Base-by-base conservation (phyloP, 2,329 filamentous ascomycete genomes). In the Ophioceras dolichostomum region DNA sequence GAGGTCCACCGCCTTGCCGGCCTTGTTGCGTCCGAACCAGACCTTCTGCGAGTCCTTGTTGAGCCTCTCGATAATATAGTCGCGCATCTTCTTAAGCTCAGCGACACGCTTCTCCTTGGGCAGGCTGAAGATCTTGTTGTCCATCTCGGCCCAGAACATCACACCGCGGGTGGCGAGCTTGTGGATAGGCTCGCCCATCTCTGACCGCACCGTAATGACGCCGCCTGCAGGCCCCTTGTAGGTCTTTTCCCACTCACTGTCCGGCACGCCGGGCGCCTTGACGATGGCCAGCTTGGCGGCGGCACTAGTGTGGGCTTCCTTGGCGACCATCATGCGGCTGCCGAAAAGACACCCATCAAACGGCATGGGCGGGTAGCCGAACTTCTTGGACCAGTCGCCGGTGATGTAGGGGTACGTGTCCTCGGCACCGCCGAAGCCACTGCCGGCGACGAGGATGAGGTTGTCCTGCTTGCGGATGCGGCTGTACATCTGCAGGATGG, bases 141-240 rank as follows among this genome's bases (percentile, higher is more conserved):
- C 91, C 87, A 98, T 94, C 64, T 98, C 93, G 35, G 87, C 81
- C 91, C 91, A 98, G 69, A 98, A 94, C 38, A 76, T 69, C 34
- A 98, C 88, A 73, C 91, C 91, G 41, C 93, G 83, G 34, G 91
- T 98, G 13, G 91, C 93, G 41, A 98, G 76, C 68, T 98, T 98
- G 69, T 98, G 91, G 44, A 98, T 98, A 5, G 91, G 93, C 68
- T 98, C 91, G 32, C 91, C 93, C 93, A 98, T 98, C 64, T 98
- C 91, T 1, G 91, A 98, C 45, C 87, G 78, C 34, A 98, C 91
- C 20, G 91, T 98, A 51, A 98, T 89, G 45, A 98, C 78, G 56
- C 91, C 91, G 51, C 91, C 91, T 40, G 88, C 83, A 19, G 87
- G 72, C 14, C 84, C 85, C 65, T 89, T 86, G 68, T 94, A 94